Evolutionary conservation across 768 basidiomycete species (phyloP).

Genomic region (Roridomyces roridus): DNA sequence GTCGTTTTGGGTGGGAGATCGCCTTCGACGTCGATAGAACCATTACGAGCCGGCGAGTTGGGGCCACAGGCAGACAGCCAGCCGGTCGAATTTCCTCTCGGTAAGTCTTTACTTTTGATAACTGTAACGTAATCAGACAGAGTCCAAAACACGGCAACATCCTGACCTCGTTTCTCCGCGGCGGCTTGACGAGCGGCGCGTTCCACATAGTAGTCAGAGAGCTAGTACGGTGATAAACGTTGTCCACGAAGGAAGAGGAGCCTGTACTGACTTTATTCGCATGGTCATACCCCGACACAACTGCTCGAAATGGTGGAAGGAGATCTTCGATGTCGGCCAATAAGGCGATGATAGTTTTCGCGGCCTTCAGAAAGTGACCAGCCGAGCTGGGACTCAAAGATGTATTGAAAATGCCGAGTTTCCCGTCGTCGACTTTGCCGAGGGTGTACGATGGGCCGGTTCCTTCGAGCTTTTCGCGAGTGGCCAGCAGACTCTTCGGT

Average conservation of each 20-base stretch:
- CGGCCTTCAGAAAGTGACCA: constrained; percentile 42
- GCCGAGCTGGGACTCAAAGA: constrained; percentile 45
- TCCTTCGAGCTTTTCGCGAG: constrained; percentile 42
- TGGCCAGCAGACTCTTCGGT: constrained; percentile 43
- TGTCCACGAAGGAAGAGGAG: no score
- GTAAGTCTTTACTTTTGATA: constrained; percentile 36
- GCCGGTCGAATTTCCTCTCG: constrained; percentile 35
- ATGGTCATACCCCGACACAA: constrained; percentile 50
- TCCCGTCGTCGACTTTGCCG: constrained; percentile 38
- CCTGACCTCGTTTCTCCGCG: constrained; percentile 23
- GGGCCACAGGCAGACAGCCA: constrained; percentile 50
- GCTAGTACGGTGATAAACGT: background rate
- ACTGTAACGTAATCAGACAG: constrained; percentile 24
- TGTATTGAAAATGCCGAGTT: constrained; percentile 38
- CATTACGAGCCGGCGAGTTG: constrained; percentile 42
- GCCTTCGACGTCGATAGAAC: constrained; percentile 39
- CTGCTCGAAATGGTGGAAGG: constrained; percentile 53
- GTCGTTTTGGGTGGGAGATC: constrained; percentile 36
- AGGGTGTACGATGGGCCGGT: constrained; percentile 49
- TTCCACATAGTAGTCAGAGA: constrained; percentile 31
- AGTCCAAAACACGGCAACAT: background rate
- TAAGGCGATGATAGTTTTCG: constrained; percentile 40
- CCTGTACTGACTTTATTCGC: constrained; percentile 46
- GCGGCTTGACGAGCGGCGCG: constrained; percentile 29
- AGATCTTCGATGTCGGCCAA: constrained; percentile 44